Evolutionary conservation across 371 early-diverging fungal genomes (phyloP), one percentile per base, ranked within the genome.

Genomic region (Lichtheimia ramosa): DNA sequence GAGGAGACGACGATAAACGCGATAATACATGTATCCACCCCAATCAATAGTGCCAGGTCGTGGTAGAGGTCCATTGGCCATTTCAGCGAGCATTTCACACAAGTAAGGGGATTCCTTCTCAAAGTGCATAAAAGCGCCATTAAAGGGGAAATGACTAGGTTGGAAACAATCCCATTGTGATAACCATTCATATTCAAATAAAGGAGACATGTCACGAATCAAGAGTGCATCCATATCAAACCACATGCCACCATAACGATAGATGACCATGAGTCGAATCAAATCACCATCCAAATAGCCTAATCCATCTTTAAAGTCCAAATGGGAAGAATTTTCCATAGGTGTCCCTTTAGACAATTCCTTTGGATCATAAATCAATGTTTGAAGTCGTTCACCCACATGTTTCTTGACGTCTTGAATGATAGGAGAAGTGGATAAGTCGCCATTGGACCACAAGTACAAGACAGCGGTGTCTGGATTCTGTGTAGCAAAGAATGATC

Each of bases 111-210:
- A 79, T 8, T 70, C 46, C 43, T 79, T 69, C 28, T 66, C 63
- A 61, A 82, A 82, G 14, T 74, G 74, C 83, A 82, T 82, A 48
- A 80, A 79, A 0, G 83, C 83, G 6, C 83, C 83, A 53, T 82
- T 82, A 51, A 80, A 80, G 0, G 83, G 83, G 43, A 74, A 82
- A 0, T 68, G 71, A 24, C 73, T 65, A 4, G 83, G 83, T n/a
- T 80, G 65, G 63, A 73, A 82, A 40, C 83, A 82, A 65, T 82
- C 83, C 83, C 83, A 82, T 52, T 79, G 80, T 3, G 70, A 65
- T 14, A 82, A 46, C 83, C 83, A 82, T 60, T 82, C 83, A 39
- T 73, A 77, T 48, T 82, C 80, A 8, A 78, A 61, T 4, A 82
- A 59, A 0, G 83, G 83, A 1, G 70, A 58, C 76, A 82, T 74